Evolutionary conservation across 164 flowering plant species (phyloP).

Genomic region (Nymphaea thermarum): DNA sequence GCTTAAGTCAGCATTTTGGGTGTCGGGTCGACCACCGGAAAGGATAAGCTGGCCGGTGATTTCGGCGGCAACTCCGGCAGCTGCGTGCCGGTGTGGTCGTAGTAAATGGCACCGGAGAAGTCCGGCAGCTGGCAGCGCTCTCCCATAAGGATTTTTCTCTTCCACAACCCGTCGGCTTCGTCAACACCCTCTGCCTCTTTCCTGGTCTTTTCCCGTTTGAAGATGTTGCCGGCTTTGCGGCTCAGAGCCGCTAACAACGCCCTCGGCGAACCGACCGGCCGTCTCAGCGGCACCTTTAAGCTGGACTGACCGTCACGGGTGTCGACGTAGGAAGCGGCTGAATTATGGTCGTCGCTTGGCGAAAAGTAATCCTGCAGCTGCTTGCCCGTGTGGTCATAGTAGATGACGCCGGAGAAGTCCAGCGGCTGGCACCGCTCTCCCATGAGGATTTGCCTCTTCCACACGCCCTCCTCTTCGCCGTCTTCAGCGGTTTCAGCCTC

Average conservation of each 20-base stretch:
- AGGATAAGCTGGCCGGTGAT: neutral
- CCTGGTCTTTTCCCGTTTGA: neutral
- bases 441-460: slow-evolving; percentile 53
- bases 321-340: neutral
- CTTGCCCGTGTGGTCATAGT: slow-evolving; percentile 43
- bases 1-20: too few relatives aligned
- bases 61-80: neutral
- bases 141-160: neutral
- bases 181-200: neutral
- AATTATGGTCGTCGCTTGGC: neutral
- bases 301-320: neutral
- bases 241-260: neutral
- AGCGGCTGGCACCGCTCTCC: slow-evolving; percentile 55
- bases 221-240: neutral
- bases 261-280: neutral
- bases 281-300: neutral
- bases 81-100: neutral
- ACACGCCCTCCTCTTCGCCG: slow-evolving; percentile 7
- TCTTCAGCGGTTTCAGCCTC: slow-evolving; percentile 6
- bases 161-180: neutral
- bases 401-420: slow-evolving; percentile 46
- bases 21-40: neutral
- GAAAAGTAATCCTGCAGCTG: slow-evolving; percentile 14
- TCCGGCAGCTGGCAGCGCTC: neutral
- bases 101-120: neutral